phyloP scores from a whole-genome alignment of 495 filamentous ascomycete species.

The Aspergillus panamensis region DNA sequence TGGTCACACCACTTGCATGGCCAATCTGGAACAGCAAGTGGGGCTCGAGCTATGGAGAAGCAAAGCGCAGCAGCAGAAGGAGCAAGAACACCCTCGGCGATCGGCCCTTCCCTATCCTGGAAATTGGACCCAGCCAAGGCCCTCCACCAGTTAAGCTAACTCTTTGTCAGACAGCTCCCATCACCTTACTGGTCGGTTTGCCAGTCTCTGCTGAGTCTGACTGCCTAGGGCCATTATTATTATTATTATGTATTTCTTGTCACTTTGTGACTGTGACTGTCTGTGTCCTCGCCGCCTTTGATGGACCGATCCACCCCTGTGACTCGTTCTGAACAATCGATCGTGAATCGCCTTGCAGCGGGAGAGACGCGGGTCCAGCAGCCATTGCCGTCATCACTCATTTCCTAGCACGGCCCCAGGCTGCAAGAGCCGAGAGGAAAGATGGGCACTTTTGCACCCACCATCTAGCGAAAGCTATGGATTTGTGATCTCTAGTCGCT shows the following conservation, averaged over 20 bases:
- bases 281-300: neutral
- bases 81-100: slow-evolving; percentile 20
- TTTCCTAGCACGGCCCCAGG: neutral
- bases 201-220: neutral
- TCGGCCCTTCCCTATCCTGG: slow-evolving; percentile 22
- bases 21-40: slow-evolving; percentile 10
- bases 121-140: slow-evolving; percentile 14
- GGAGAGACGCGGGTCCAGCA: slow-evolving; percentile 20
- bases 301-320: slow-evolving; percentile 9
- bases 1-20: slow-evolving; percentile 8
- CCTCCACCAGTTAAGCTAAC: neutral
- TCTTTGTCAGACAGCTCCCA: slow-evolving; percentile 9
- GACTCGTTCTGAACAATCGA: slow-evolving; percentile 8
- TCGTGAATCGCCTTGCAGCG: slow-evolving; percentile 25
- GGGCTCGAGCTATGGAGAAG: slow-evolving; percentile 15
- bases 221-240: too few relatives aligned
- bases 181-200: neutral
- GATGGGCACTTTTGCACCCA: neutral
- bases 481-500: slow-evolving; percentile 6
- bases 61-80: too few relatives aligned
- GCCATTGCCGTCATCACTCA: slow-evolving; percentile 19
- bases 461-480: slow-evolving; percentile 11
- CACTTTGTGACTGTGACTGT: too few relatives aligned
- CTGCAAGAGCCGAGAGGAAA: neutral
- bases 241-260: too few relatives aligned